Percentiles rank a stretch among this genome's conserved stretches.
These are phyloP conservation scores for Plantago major DNA, from an alignment of 257 asterid species.

Conservation along the genomic window DNA sequence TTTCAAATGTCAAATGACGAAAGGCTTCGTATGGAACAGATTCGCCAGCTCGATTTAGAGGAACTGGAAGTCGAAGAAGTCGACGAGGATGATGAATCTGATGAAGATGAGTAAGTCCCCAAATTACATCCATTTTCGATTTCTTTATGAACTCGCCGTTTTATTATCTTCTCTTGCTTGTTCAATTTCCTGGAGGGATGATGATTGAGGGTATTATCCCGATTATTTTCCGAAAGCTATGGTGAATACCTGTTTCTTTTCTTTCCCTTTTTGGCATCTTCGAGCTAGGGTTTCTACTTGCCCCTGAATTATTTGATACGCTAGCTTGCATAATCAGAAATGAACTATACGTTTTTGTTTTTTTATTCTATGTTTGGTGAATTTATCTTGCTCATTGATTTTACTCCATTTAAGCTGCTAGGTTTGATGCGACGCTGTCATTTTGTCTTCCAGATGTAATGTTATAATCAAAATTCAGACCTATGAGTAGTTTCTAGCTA, in stretches of 20 bases:
- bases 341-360: background rate
- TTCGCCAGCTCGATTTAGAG: slow-evolving; percentile 47
- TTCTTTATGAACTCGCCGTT: no score
- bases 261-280: background rate
- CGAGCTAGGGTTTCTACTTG: slow-evolving; percentile 27
- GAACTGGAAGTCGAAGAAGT: slow-evolving; percentile 69
- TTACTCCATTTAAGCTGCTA: slow-evolving; percentile 17
- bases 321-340: no score
- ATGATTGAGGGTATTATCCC: slow-evolving; percentile 5
- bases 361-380: background rate
- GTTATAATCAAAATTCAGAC: no score
- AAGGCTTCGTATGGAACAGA: slow-evolving; percentile 44
- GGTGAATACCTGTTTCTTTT: background rate
- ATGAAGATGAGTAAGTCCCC: slow-evolving; percentile 25
- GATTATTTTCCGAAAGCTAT: background rate
- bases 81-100: slow-evolving; percentile 47
- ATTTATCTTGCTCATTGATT: background rate
- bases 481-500: no score
- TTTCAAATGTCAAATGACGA: slow-evolving; percentile 33
- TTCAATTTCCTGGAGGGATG: slow-evolving; percentile 2
- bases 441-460: background rate
- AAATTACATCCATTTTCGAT: slow-evolving; percentile 1
- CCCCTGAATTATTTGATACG: background rate
- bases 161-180: background rate
- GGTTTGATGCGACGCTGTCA: background rate